Evolutionary conservation across 2,329 filamentous ascomycete species (phyloP), one percentile per base, ranked within the genome.

Genomic region (Xylariaceae sp.): DNA sequence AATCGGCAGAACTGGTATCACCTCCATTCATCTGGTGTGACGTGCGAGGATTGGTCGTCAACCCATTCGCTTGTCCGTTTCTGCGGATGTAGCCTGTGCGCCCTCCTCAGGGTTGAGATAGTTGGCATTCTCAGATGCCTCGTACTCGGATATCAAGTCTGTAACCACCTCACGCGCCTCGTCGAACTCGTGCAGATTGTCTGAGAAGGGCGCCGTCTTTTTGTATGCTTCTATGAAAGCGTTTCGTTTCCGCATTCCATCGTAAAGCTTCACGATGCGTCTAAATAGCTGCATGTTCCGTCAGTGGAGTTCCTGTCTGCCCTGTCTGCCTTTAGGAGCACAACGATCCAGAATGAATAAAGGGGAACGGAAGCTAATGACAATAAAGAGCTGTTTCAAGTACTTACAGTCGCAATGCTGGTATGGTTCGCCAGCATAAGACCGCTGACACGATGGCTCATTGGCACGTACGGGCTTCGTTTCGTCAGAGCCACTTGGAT

Each of bases 371-470:
- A n/a, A n/a, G n/a, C n/a, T n/a, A n/a, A n/a, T n/a, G n/a, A n/a
- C n/a, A n/a, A n/a, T n/a, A n/a, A n/a, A n/a, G n/a, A n/a, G n/a
- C n/a, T n/a, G n/a, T n/a, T n/a, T n/a, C 19, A 17, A 19, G n/a
- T 9, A 44, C 73, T 50, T 66, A 81, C 77, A 16, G 92, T 95
- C 29, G 90, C 86, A 48, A 98, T 94, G 44, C 89, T 94, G 0
- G 92, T 98, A 58, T 98, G 92, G 56, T 98, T 98, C 10, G 92
- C 92, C 39, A 98, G 68, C 92, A 98, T 98, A 38, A 98, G 73
- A 2, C 92, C 92, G 45, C 87, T 94, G 34, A 98, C 92, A 31
- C 92, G 82, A 56, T 95, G 88, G 46, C 85, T 87, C 67, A 93
- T 93, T 35, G 87, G 83, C 26, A 95, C 83, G 55, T 98, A 96